Base-by-base conservation (phyloP, 1,139 yeast species). In the Maudiozyma humilis region DNA sequence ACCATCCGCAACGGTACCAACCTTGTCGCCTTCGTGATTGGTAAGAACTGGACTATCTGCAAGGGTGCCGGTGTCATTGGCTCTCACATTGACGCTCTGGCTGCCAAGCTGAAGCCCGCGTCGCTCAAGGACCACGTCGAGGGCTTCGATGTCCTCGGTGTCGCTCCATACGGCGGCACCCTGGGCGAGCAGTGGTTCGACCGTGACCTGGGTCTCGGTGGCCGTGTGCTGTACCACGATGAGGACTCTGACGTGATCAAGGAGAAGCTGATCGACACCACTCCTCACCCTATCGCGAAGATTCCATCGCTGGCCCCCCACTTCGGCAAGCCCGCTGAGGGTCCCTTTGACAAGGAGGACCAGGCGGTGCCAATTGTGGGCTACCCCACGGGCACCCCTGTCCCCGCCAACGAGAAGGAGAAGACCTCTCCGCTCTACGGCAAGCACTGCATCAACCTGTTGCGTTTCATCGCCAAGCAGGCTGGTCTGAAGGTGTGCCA, bases 251-350 rank as follows among this genome's bases (percentile, higher is more conserved):
- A 66, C 18, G 64, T 62, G 45, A 58, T 76, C 33, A 59, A 56
- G 8, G 63, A 75, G 19, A 68, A 65, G 44, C 62, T 79, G 53
- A 72, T 79, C 23, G 74, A 73, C 57, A 76, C 83, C 12, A 65
- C 78, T 3, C 82, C 82, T 5, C 73, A 71, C 47, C 84, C 85
- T 45, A 71, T 80, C 56, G 86, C 81, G 4, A 74, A 72, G 51
- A 76, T 80, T 42, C 83, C 86, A 2, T 68, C 81, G 1, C 65
- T 79, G 53, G 85, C 86, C 3, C 81, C 80, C 4, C 85, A 79
- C 64, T 79, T 79, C 54, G 85, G 84, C 27, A 64, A 68, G 7
- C 66, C 63, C 12, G 64, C 80, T 1, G 59, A 57, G 8, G 75
- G 75, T 13, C 77, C 79, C 1, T 76, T 75, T 57, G 78, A 79